Base-by-base conservation (phyloP, 2,329 filamentous ascomycete species). In the Cytospora paraplurivora region DNA sequence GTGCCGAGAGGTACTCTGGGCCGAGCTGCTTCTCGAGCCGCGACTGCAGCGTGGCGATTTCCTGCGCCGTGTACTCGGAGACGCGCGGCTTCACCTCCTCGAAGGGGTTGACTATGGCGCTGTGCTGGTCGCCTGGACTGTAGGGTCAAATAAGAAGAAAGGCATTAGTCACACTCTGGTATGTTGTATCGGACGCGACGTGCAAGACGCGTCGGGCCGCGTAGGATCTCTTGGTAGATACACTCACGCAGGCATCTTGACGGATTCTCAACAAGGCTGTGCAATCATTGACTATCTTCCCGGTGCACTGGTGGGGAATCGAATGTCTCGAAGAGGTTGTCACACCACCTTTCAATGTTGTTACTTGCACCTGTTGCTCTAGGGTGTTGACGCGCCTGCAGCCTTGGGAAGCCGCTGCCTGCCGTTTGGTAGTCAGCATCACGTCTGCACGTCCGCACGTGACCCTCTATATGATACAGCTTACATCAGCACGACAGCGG, bases 1-100 rank as follows among this genome's bases (percentile, higher is more conserved):
- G 85, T 50, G 92, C 86, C 2, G 94, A 98, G 64, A 99, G 91
- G 75, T 96, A 99, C 77, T 99, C 96, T 0, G 95, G 95, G 0
- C 95, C 95, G 12, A 99, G 86, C 73, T 97, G 93, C 73, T 93
- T 96, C 73, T 98, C 91, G 35, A 99, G 85, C 37, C 92, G 88
- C 68, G 87, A 86, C 72, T 97, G 91, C 15, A 99, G 82, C 0
- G 92, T 94, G 27, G 93, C 93, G 64, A 97, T 94, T 74, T 99
- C 89, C 69, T 87, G 82, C n/a, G 93, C 92, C 0, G 93, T 96
- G 79, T 92, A 99, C 73, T 91, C 86, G 59, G 85, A 88, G 35
- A 97, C 84, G 50, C 85, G 86, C 56, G 83, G 85, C 72, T 83
- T 83, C 2, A 79, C 75, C 69, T 94, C 90, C 74, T 92, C 88